phyloP scores from a whole-genome alignment of 129 eudicot species.

The Calendula officinalis region DNA sequence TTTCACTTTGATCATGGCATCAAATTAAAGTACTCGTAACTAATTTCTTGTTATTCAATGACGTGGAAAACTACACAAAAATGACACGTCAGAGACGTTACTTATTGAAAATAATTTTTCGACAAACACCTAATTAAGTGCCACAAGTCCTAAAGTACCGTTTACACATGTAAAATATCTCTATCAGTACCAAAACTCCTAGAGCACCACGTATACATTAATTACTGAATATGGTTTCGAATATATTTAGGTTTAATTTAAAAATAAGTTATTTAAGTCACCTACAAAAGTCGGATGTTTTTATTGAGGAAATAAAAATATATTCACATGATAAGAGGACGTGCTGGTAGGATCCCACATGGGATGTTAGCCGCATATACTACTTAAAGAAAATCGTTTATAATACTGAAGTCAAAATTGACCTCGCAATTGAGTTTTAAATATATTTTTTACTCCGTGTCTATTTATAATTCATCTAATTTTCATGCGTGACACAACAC shows the following conservation, averaged over 20 bases:
- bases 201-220: no score
- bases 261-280: no score
- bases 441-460: neutral
- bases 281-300: neutral
- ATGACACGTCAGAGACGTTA: neutral
- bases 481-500: neutral
- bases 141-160: neutral
- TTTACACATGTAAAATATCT: neutral
- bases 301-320: neutral
- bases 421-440: constrained; percentile 10
- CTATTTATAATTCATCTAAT: neutral
- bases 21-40: neutral
- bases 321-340: neutral
- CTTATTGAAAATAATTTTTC: no score
- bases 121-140: neutral
- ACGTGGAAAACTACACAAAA: neutral
- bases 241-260: no score
- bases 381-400: neutral
- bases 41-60: neutral
- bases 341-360: constrained; percentile 4
- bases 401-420: constrained; percentile 13
- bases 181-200: no score
- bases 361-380: constrained; percentile 24
- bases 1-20: neutral
- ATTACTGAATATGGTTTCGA: no score